Evolutionary conservation across 2,329 filamentous ascomycete species (phyloP).

Genomic region (Rhexocercosporidium sp.): DNA sequence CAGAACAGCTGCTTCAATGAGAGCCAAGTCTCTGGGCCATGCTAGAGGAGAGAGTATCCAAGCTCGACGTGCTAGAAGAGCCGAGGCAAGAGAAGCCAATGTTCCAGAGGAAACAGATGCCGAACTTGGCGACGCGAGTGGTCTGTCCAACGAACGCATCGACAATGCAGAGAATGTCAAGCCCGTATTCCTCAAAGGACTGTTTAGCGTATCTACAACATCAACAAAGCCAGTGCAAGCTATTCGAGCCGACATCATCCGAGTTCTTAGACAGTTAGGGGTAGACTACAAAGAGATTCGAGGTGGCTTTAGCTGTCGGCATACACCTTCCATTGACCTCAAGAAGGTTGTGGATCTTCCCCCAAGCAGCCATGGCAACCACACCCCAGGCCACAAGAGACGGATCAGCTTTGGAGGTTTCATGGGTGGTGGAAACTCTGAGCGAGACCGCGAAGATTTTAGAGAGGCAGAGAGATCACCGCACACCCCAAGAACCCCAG

Average conservation of each 20-base stretch:
- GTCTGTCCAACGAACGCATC: constrained; percentile 63
- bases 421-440: constrained; percentile 52
- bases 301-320: constrained; percentile 89
- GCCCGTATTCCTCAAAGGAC: constrained; percentile 92
- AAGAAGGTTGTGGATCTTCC: constrained; percentile 70
- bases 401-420: constrained; percentile 85
- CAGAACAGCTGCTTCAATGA: constrained; percentile 64
- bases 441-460: constrained; percentile 74
- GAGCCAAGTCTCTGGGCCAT: constrained; percentile 88
- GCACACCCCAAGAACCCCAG: constrained; percentile 52
- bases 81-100: constrained; percentile 74
- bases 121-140: constrained; percentile 69
- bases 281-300: constrained; percentile 94
- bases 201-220: constrained; percentile 97
- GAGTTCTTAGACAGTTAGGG: constrained; percentile 83
- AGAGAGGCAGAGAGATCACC: constrained; percentile 62
- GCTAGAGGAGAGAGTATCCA: constrained; percentile 92
- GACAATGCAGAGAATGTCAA: constrained; percentile 82
- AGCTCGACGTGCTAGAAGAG: constrained; percentile 75
- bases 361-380: constrained; percentile 57
- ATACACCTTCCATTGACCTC: constrained; percentile 87
- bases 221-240: constrained; percentile 86
- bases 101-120: constrained; percentile 91
- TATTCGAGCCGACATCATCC: constrained; percentile 88
- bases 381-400: constrained; percentile 66